Percentiles rank a stretch among this genome's conserved stretches.
Evolutionary conservation across 2,329 filamentous ascomycete species (phyloP).

Genomic region (Sphaerulina populicola): DNA sequence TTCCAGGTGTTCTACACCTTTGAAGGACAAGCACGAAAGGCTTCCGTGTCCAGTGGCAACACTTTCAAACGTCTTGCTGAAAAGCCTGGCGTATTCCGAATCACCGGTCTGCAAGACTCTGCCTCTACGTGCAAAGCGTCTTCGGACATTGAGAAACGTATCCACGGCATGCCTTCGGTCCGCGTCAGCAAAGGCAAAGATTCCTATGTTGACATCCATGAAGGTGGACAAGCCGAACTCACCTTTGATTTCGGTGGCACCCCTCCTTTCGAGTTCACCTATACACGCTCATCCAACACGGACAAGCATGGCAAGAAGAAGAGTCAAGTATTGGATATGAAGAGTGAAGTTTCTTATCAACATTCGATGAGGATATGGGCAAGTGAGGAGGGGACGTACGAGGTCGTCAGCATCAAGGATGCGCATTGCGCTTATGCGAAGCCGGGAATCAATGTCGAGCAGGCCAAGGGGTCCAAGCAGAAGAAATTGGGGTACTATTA

Average conservation of each 20-base stretch:
- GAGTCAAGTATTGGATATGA: slow-evolving; percentile 76
- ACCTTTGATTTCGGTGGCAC: slow-evolving; percentile 92
- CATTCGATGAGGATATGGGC: slow-evolving; percentile 73
- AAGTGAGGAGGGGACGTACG: slow-evolving; percentile 91
- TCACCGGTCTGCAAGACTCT: slow-evolving; percentile 78
- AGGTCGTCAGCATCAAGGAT: slow-evolving; percentile 94
- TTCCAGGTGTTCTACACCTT: slow-evolving; percentile 93
- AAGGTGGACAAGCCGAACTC: slow-evolving; percentile 89
- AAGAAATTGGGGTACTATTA: slow-evolving; percentile 33
- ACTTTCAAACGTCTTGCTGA: slow-evolving; percentile 91
- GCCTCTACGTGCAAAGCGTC: slow-evolving; percentile 79
- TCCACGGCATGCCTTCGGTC: slow-evolving; percentile 88
- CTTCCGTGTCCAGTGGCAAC: slow-evolving; percentile 61
- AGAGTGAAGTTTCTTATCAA: slow-evolving; percentile 76
- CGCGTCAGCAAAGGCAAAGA: slow-evolving; percentile 77
- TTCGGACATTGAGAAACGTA: slow-evolving; percentile 68
- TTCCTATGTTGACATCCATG: slow-evolving; percentile 83
- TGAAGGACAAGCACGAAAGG: slow-evolving; percentile 67
- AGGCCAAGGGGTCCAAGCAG: slow-evolving; percentile 22
- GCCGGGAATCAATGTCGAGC: slow-evolving; percentile 44
- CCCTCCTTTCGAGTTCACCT: slow-evolving; percentile 95
- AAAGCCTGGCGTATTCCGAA: slow-evolving; percentile 76
- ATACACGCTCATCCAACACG: slow-evolving; percentile 83
- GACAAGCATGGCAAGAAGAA: slow-evolving; percentile 54
- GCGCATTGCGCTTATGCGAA: slow-evolving; percentile 82